Evolutionary conservation across 2,329 filamentous ascomycete genomes (phyloP), one percentile per base, ranked within the genome.

Genomic region (Tolypocladium sp.): DNA sequence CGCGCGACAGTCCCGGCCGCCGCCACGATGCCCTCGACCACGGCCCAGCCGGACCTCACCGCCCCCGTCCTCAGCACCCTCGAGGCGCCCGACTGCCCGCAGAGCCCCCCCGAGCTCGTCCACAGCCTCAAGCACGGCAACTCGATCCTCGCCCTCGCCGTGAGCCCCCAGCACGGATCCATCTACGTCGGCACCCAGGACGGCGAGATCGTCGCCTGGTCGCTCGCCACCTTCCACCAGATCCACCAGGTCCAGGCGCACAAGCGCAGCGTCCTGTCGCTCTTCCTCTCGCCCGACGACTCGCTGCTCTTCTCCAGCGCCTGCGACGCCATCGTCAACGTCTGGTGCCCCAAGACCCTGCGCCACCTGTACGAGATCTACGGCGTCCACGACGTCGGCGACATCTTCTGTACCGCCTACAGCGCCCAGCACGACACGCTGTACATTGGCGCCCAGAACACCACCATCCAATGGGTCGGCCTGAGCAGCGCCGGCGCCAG

Each of bases 351-450:
- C 2, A 81, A 78, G 51, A 88, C 85, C 7, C 86, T 96, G 71
- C 83, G 82, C 59, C 86, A 89, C 35, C 80, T 94, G 1, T 94
- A 92, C 76, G 91, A 94, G 63, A 90, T 97, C 62, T 96, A 96
- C 77, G 95, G 92, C 63, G 88, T 88, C 55, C 93, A 96, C 73
- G 94, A 97, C 67, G 90, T 96, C 46, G 94, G 94, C 61, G 94
- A 99, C 75, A 86, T 99, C 60, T 97, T 97, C 72, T 96, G 91
- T 66, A 87, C 96, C n/a, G 89, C 88, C 1, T 97, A 96, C 73
- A 96, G 92, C 4, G 77, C 85, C 8, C 82, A 86, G 64, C 80
- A 91, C 67, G 84, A 93, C 65, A 96, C 89, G 0, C 82, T 96
- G 4, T 97, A 96, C 71, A 83, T 96, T 51, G 94, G 94, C 59